Evolutionary conservation across 495 filamentous ascomycete species (phyloP).

Genomic region (Penicillium subrubescens): DNA sequence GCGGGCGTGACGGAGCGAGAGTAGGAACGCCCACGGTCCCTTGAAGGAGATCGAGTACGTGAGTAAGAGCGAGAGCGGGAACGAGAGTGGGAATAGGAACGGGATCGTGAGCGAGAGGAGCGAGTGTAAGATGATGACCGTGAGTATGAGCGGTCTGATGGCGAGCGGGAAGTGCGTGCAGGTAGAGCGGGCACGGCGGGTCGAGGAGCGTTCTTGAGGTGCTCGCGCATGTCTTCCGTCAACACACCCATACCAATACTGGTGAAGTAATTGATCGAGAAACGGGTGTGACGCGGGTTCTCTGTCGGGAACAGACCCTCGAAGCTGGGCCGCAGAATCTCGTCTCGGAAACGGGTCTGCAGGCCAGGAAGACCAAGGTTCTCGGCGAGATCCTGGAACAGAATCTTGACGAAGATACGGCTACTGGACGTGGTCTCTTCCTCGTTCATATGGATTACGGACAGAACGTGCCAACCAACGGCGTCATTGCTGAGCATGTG

Average conservation of each 20-base stretch:
- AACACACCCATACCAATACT: constrained; percentile 92
- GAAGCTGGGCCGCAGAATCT: constrained; percentile 74
- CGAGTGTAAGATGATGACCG: constrained; percentile 34
- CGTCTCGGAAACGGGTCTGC: constrained; percentile 73
- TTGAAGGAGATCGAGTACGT: constrained; percentile 43
- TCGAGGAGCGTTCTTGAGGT: constrained; percentile 81
- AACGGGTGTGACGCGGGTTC: constrained; percentile 85
- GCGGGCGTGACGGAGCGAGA: constrained; percentile 41
- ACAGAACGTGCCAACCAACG: constrained; percentile 88
- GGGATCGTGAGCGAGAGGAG: constrained; percentile 35
- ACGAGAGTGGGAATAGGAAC: constrained; percentile 40
- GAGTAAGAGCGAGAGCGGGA: constrained; percentile 44
- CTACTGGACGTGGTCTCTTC: constrained; percentile 94
- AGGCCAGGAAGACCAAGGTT: constrained; percentile 81
- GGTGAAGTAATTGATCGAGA: constrained; percentile 99
- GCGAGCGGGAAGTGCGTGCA: constrained; percentile 53
- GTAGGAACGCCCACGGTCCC: constrained; percentile 39
- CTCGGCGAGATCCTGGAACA: constrained; percentile 91
- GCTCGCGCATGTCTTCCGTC: constrained; percentile 93
- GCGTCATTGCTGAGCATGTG: constrained; percentile 86
- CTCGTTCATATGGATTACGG: constrained; percentile 84
- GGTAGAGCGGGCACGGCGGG: constrained; percentile 70
- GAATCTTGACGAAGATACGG: constrained; percentile 96
- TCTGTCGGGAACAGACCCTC: constrained; percentile 87
- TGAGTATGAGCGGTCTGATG: constrained; percentile 61